Base-by-base conservation (phyloP, 129 eudicot genomes). In the Saposhnikovia divaricata region DNA sequence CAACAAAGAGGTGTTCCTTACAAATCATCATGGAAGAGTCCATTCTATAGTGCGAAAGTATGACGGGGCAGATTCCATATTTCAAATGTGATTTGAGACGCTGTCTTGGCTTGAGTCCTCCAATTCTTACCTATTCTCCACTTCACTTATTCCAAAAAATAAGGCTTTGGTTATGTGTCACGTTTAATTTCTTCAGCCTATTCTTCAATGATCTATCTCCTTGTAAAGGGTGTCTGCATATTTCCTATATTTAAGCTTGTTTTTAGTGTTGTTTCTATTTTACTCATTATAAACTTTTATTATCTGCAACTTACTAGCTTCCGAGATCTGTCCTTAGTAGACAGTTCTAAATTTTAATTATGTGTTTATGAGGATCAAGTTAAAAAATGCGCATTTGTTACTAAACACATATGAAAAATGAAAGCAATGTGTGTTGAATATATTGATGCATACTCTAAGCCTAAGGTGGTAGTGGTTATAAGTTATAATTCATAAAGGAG, bases 351-450 rank as follows among this genome's bases (percentile, higher is more conserved):
- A 34, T 34, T 34, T 34, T 34, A 34, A 34, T 61, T 61, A 61
- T 61, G 69, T 61, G 69, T n/a, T 61, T 61, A n/a, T 61, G 34
- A 61, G 69, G 69, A 61, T 61, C 69, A 25, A 25, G 34, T 61
- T 25, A 61, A 25, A n/a, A 61, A 61, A 25, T 23, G 66, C 1
- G 31, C 37, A n/a, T 25, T 61, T 61, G 69, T n/a, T 59, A 25
- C 3, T 3, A 25, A 61, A n/a, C 69, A 9, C 69, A 25, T 61
- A 61, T n/a, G 69, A 61, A 61, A 61, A 37, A 61, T 61, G 69
- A n/a, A n/a, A 61, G 15, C 34, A 61, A 25, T 61, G 69, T 61
- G 69, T 61, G 69, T 25, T 9, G 37, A n/a, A 61, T 61, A n/a
- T 61, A n/a, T 61, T 7, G 69, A n/a, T 61, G 25, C 34, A n/a